Evolutionary conservation across 2,329 filamentous ascomycete genomes (phyloP).

Genomic region (Exophiala spinifera): DNA sequence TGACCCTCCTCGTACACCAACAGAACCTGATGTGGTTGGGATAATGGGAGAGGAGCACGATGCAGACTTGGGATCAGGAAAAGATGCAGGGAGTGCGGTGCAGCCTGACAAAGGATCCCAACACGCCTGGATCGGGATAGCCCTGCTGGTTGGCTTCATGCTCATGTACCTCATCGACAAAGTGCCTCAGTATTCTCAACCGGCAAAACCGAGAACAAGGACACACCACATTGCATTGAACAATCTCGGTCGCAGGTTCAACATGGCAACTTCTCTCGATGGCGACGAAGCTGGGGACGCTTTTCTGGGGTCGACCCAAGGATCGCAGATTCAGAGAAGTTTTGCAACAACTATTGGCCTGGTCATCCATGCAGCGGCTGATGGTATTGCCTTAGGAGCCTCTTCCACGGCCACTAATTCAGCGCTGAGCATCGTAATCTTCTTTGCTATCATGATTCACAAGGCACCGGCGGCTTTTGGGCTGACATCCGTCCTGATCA

Average conservation of each 20-base stretch:
- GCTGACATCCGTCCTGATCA: constrained; percentile 81
- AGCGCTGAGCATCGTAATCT: constrained; percentile 84
- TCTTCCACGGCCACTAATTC: constrained; percentile 72
- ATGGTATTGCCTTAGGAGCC: constrained; percentile 92
- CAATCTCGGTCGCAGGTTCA: constrained; percentile 62
- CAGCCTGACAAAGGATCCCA: constrained; percentile 48
- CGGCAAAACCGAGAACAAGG: constrained; percentile 61
- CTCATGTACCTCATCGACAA: constrained; percentile 96
- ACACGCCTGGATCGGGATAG: constrained; percentile 79
- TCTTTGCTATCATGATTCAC: constrained; percentile 94
- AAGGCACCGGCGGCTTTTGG: constrained; percentile 96
- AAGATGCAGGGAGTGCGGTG: constrained; percentile 41
- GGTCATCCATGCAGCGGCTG: constrained; percentile 93
- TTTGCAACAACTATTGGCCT: constrained; percentile 86
- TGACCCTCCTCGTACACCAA: constrained; percentile 30
- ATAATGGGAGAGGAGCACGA: constrained; percentile 31
- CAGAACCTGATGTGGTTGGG: constrained; percentile 29
- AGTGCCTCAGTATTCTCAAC: constrained; percentile 68
- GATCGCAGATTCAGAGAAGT: constrained; percentile 52
- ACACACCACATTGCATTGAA: constrained; percentile 86
- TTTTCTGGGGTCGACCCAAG: constrained; percentile 54
- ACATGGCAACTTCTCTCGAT: constrained; percentile 41
- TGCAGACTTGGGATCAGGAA: constrained; percentile 20
- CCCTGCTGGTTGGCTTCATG: constrained; percentile 82
- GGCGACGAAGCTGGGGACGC: constrained; percentile 39